phyloP scores from a whole-genome alignment of 805 yeast genomes.

The Nadsonia fulvescens region DNA sequence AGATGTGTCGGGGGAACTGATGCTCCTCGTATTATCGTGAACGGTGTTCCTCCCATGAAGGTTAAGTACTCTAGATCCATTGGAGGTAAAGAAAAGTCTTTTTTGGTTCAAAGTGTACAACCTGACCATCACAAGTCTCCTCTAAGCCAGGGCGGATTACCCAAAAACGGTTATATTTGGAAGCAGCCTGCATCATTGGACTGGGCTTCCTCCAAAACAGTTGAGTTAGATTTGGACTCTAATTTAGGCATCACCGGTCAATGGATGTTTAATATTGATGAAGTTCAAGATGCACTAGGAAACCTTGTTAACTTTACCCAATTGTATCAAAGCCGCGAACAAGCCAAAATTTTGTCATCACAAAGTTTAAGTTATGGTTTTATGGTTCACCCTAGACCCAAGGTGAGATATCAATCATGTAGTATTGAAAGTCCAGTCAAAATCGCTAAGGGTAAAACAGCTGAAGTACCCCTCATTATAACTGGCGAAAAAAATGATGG shows the following conservation, averaged over 20 bases:
- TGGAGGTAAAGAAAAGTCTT: slow-evolving; percentile 22
- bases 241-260: slow-evolving; percentile 29
- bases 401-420: slow-evolving; percentile 24
- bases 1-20: slow-evolving; percentile 49
- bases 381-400: slow-evolving; percentile 37
- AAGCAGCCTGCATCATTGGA: slow-evolving; percentile 10
- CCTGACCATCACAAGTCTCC: slow-evolving; percentile 29
- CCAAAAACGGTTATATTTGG: slow-evolving; percentile 8
- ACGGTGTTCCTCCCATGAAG: slow-evolving; percentile 67
- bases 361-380: slow-evolving; percentile 27
- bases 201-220: slow-evolving; percentile 21
- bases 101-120: slow-evolving; percentile 27
- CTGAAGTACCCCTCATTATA: slow-evolving; percentile 9
- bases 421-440: slow-evolving; percentile 16
- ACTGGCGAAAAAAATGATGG: slow-evolving; percentile 20
- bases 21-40: slow-evolving; percentile 31
- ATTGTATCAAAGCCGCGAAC: slow-evolving; percentile 10
- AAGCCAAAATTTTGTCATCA: slow-evolving; percentile 17
- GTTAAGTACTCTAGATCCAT: slow-evolving; percentile 27
- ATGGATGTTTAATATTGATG: slow-evolving; percentile 37
- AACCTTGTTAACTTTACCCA: slow-evolving; percentile 24
- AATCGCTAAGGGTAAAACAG: slow-evolving; percentile 14
- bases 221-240: slow-evolving; percentile 27
- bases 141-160: slow-evolving; percentile 9
- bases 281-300: slow-evolving; percentile 50